Evolutionary conservation across 768 basidiomycete species (phyloP), one percentile per base, ranked within the genome.

Genomic region (Tulasnella sp.): DNA sequence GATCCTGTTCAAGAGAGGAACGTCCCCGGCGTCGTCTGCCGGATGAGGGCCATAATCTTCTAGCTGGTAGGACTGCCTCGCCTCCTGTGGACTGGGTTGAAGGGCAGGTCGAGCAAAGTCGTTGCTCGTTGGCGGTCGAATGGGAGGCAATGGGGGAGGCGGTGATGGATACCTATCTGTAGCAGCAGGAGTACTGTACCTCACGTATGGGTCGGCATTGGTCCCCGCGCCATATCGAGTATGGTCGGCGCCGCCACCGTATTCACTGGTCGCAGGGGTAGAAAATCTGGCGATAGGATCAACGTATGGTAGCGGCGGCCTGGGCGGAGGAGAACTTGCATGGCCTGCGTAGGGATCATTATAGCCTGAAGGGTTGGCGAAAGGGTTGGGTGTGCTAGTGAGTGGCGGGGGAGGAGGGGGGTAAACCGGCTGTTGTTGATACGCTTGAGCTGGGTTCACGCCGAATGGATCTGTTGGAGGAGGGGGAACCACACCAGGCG

Each of bases 1-100:
- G 58, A 42, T 49, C 21, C 61, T 47, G 34, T 52, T 56, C 11
- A 63, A 32, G 23, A 63, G 30, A 34, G 61, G 61, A 26, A 63
- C 58, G 44, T 63, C 61, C 19, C 58, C 58, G 17, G 29, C 26
- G 32, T 60, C 49, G 30, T 51, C 58, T 13, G n/a, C n/a, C 17
- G 49, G 49, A 5, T 41, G 29, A 2, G 42, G 17, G 3, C 58
- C 58, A 3, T 60, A 51, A 17, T 60, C 58, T 49, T 60, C 58
- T 17, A 51, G 38, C 17, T 51, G 47, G 29, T 60, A 60, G 10
- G 58, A 60, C 4, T 48, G 42, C 26, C 56, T 7, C 24, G 17
- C 27, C 23, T 58, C 56, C 10, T 8, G 24, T n/a, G 56, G 56
- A 58, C 44, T 58, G 21, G 56, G 43, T 26, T 10, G 56, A 17